A percentile compares a stretch with the other conserved stretches of the same genome.
Conservation (phyloP, 106 monocot species). For the Platanthera guangdongensis region DNA sequence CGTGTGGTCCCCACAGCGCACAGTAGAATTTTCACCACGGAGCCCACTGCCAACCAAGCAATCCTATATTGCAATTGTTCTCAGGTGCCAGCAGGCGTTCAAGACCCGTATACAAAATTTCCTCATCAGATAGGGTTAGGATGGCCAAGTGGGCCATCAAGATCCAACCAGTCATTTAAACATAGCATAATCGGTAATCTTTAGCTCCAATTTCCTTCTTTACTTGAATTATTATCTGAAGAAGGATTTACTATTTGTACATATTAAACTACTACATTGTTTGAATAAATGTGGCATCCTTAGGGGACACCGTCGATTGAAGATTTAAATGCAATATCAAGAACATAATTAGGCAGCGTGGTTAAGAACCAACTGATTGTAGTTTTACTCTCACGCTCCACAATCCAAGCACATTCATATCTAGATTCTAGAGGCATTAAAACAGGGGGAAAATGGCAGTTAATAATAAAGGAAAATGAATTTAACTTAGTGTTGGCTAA, state of each 20-base stretch:
- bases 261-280: background rate
- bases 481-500: background rate
- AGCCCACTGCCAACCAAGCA: no score
- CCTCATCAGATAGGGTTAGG: background rate
- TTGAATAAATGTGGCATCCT: background rate
- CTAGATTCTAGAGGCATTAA: background rate
- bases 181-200: background rate
- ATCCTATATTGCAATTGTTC: no score
- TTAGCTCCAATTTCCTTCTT: background rate
- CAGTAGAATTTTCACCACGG: no score
- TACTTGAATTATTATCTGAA: background rate
- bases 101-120: no score
- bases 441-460: background rate
- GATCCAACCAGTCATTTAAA: background rate
- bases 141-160: background rate
- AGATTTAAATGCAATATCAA: background rate
- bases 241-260: background rate
- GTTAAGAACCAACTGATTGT: background rate
- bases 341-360: background rate
- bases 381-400: background rate
- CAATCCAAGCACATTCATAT: background rate
- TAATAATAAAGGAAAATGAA: background rate
- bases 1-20: no score
- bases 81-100: no score
- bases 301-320: background rate